Evolutionary conservation across 1,139 yeast species (phyloP).

Genomic region (Candida neerlandica): DNA sequence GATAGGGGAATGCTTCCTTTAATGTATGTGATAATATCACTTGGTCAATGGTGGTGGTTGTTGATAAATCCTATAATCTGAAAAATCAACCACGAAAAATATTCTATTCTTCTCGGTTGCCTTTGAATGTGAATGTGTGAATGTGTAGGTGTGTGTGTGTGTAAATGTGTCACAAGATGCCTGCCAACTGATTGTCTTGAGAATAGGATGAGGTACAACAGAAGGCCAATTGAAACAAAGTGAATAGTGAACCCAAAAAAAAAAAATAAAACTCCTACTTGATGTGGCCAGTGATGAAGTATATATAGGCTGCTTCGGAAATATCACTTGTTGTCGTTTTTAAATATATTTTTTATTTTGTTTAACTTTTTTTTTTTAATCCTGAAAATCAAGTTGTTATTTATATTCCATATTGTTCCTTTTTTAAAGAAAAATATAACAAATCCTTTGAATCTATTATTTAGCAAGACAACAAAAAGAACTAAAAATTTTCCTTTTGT

Average conservation of each 20-base stretch:
- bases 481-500: neutral
- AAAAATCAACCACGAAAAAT: no score
- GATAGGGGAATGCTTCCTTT: no score
- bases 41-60: no score
- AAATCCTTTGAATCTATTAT: constrained; percentile 2
- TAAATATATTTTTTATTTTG: neutral
- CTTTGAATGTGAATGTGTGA: no score
- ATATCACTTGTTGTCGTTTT: neutral
- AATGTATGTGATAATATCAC: no score
- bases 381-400: constrained; percentile 5
- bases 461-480: neutral
- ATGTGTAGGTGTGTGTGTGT: no score
- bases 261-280: neutral
- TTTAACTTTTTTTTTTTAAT: neutral
- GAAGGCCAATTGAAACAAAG: no score
- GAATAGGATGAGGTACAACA: no score
- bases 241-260: neutral
- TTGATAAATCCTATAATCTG: no score
- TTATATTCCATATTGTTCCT: constrained; percentile 3
- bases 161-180: no score
- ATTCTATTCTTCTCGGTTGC: no score
- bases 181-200: no score
- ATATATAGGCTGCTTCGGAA: neutral
- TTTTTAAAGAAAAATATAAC: neutral
- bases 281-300: neutral